Percentiles rank a stretch among this genome's conserved stretches.
Conservation (phyloP, 192 early-diverging fungal genomes). For the Spizellomyces sp. region DNA sequence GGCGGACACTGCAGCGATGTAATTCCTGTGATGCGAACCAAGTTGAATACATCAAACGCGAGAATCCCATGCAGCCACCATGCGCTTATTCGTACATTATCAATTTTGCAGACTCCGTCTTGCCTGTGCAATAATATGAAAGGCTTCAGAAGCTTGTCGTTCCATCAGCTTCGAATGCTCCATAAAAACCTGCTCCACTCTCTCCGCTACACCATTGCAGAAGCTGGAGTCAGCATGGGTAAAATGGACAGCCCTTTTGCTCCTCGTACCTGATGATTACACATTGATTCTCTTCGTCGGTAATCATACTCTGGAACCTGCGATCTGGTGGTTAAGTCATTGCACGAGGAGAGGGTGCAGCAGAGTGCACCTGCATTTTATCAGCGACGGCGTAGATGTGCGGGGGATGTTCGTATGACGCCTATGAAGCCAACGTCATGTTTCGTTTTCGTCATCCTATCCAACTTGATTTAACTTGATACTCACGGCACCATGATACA, state of each 20-base stretch:
- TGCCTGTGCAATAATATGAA: slow-evolving; percentile 29
- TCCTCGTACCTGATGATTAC: slow-evolving; percentile 86
- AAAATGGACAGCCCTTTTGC: no score
- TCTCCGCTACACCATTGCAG: slow-evolving; percentile 3
- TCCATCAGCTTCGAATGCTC: no score
- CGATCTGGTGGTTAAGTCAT: no score
- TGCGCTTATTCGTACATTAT: slow-evolving; percentile 47
- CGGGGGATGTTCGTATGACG: slow-evolving; percentile 75
- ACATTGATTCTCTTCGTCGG: slow-evolving; percentile 98
- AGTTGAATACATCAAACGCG: slow-evolving; percentile 2
- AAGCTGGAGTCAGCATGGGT: no score
- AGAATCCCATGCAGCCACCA: not conserved
- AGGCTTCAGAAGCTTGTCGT: no score
- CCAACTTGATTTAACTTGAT: slow-evolving; percentile 12
- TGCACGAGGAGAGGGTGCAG: no score
- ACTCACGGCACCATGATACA: slow-evolving; percentile 81
- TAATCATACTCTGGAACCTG: slow-evolving; percentile 88
- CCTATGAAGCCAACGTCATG: slow-evolving; percentile 27
- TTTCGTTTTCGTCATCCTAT: not conserved
- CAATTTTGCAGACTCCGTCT: slow-evolving; percentile 64
- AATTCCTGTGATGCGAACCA: slow-evolving; percentile 71
- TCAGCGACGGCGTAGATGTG: slow-evolving; percentile 98
- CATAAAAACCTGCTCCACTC: slow-evolving; percentile 22
- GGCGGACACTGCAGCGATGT: slow-evolving; percentile 94
- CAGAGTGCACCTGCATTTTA: slow-evolving; percentile 43